Percentiles rank a stretch among this genome's conserved stretches.
Conservation (phyloP, 2,329 filamentous ascomycete species). For the Trichoderma atrobrunneum region DNA sequence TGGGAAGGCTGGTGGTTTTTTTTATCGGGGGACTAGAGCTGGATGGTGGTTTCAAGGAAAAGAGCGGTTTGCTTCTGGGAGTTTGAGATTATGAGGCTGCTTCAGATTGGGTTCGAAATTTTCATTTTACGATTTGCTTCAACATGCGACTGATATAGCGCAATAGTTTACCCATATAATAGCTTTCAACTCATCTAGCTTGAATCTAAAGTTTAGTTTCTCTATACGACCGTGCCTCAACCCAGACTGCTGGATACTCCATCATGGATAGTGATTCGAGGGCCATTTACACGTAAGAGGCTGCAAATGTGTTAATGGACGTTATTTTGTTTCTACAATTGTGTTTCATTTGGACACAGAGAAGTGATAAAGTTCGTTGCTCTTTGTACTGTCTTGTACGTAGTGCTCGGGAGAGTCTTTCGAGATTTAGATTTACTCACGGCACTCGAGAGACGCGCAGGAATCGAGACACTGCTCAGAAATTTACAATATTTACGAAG, state of each 20-base stretch:
- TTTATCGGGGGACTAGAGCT: background rate
- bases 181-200: background rate
- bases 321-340: background rate
- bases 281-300: too few species aligned
- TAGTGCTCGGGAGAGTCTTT: background rate
- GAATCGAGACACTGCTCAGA: background rate
- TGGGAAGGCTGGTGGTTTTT: background rate
- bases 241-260: background rate
- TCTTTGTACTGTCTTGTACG: background rate
- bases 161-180: background rate
- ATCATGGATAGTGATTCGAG: background rate
- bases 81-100: background rate
- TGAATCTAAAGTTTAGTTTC: background rate
- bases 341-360: background rate
- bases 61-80: background rate
- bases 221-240: background rate
- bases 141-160: background rate
- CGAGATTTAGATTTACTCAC: background rate
- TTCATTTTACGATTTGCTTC: background rate
- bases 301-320: background rate
- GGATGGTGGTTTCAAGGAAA: background rate
- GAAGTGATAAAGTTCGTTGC: background rate
- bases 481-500: background rate
- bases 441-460: accelerated
- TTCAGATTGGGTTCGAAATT: background rate